Evolutionary conservation across 139 green algal genomes (phyloP), one percentile per base, ranked within the genome.

Genomic region (Nannochloris sp.): DNA sequence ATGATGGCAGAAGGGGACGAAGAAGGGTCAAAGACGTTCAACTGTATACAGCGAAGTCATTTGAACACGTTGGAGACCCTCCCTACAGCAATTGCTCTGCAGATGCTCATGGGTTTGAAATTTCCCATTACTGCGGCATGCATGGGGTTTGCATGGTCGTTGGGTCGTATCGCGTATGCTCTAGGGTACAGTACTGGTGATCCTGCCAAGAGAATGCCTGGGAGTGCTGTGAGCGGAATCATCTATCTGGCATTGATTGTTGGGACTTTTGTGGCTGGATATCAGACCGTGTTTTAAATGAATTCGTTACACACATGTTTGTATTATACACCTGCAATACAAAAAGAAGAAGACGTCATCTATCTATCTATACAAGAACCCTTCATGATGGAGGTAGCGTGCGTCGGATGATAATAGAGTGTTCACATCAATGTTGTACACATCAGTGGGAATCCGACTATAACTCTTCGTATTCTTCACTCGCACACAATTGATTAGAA

Each of bases 41-140:
- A 71, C 46, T 76, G 69, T 44, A 70, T 66, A 3, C 69, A 76
- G 44, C 53, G 69, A 31, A 37, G 36, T 8, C 69, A 76, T 56
- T 62, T 71, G 36, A 76, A 76, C 59, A 70, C 45, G 29, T 45
- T 71, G 20, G 40, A 74, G 59, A 49, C 23, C 8, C 33, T 74
- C 4, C 61, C 68, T 5, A 45, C 20, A 11, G 29, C 26, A 43
- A 10, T 75, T 1, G 61, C 37, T 0, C 17, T 59, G 33, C 33
- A 66, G 44, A 37, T 65, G 40, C 5, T 75, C 25, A 36, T 75
- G 40, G 68, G 68, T 4, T 28, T 75, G 61, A 14, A 60, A 6
- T 66, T 68, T 40, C 68, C 68, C 12, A n/a, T 49, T 37, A 48
- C n/a, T 2, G 68, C 68, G 9, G 68, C 68, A 6, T 28, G 8